Base-by-base conservation (phyloP, 805 yeast genomes). In the Schwanniomyces yamadae region DNA sequence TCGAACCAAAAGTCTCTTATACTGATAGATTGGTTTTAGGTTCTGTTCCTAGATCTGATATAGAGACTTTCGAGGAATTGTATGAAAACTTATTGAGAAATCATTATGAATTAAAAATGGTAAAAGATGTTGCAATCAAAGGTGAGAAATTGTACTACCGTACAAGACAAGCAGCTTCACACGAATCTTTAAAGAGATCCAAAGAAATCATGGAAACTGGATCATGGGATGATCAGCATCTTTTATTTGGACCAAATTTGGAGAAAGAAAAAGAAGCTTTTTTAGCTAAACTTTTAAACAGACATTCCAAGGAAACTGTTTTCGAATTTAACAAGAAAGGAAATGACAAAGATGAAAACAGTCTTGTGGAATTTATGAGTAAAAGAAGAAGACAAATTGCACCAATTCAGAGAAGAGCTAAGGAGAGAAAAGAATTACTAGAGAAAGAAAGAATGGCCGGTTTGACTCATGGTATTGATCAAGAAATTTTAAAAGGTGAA, bases 61-160 rank as follows among this genome's bases (percentile, higher is more conserved):
- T 91, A 23, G 98, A 90, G 57, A 66, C 70, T 18, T 73, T 75
- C 60, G 79, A 78, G 53, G 99, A 93, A 52, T 65, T 85, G 42
- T 82, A 73, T 48, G 82, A 80, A 32, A 75, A 75, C 18, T 49
- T 86, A 34, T 50, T 88, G 40, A 57, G 66, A 8, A 72, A 78
- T 25, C 77, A 83, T 55, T 84, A 78, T 55, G 98, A 93, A 39
- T 56, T 91, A 38, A 61, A 66, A 27, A 73, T 75, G 14, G 59
- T 85, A 44, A 76, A 68, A 44, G 82, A 77, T 14, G 96, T 89
- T 29, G 80, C 98, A 1, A 57, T 61, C 10, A 84, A 91, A 50
- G 99, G 96, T 44, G 99, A 93, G 58, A 83, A 83, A 54, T 69
- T 91, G 42, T 93, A 87, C 55, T 72, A 82, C 54, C 80, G 88